Conservation (phyloP, 805 yeast genomes). For the Millerozyma miso region DNA sequence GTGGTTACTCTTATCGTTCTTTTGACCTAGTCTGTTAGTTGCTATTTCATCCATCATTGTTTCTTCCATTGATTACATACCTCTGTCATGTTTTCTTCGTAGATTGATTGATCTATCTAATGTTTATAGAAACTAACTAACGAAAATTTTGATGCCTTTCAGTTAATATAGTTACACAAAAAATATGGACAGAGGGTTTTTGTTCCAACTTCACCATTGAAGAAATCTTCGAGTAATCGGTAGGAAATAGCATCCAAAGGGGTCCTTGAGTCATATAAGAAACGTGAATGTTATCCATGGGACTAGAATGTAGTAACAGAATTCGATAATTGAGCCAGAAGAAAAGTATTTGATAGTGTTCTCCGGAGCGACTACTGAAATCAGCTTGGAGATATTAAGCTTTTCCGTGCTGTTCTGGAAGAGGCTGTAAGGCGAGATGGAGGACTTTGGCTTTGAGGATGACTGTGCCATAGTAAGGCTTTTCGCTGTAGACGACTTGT, state of each 20-base stretch:
- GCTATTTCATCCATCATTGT: no score
- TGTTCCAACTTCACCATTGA: background rate
- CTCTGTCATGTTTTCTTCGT: slow-evolving; percentile 15
- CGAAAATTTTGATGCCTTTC: background rate
- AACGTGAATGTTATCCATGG: background rate
- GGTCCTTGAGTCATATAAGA: background rate
- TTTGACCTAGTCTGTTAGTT: slow-evolving; percentile 48
- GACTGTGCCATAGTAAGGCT: background rate
- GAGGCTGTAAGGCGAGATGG: background rate
- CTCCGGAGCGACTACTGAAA: background rate
- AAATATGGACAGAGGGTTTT: background rate
- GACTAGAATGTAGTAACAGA: background rate
- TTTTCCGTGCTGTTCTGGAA: background rate
- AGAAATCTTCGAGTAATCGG: background rate
- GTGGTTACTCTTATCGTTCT: slow-evolving; percentile 88
- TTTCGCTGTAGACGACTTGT: background rate
- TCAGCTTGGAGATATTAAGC: background rate
- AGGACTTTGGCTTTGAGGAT: background rate
- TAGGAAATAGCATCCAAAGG: background rate
- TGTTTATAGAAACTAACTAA: background rate
- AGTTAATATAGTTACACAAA: slow-evolving; percentile 2
- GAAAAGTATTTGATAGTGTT: background rate
- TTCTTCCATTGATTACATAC: slow-evolving; percentile 11
- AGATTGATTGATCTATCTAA: slow-evolving; percentile 1
- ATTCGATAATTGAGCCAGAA: background rate